phyloP scores from a whole-genome alignment of 2,329 filamentous ascomycete species.

The Colletotrichum scovillei region DNA sequence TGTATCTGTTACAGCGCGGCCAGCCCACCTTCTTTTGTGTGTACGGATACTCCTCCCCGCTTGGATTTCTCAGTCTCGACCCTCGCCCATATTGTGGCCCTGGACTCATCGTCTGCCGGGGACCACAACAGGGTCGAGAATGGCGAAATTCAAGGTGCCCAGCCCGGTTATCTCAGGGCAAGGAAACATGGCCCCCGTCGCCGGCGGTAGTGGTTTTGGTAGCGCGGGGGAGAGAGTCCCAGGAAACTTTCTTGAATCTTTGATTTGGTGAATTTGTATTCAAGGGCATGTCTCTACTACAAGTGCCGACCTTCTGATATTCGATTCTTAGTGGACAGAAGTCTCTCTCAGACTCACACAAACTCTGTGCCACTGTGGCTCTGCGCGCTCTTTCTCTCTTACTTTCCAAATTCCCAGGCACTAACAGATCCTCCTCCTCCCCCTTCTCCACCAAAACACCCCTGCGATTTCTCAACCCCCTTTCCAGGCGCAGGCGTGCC shows the following conservation, averaged over 20 bases:
- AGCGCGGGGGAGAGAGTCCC: not conserved
- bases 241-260: not conserved
- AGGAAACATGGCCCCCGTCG: not conserved
- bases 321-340: not conserved
- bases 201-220: not conserved
- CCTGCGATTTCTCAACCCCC: conserved; percentile 12
- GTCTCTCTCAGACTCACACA: not conserved
- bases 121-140: not conserved
- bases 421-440: not conserved
- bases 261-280: not conserved
- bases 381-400: not conserved
- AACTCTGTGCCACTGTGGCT: not conserved
- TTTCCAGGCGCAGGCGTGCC: conserved; percentile 24
- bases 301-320: not conserved
- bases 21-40: not conserved
- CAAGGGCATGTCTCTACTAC: not conserved
- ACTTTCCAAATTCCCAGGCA: not conserved
- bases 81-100: not conserved
- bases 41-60: no score
- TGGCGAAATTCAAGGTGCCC: not conserved
- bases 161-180: not conserved
- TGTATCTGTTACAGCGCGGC: not conserved
- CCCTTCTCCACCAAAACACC: not conserved
- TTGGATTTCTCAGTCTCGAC: not conserved
- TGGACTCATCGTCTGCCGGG: not conserved